Base-by-base conservation (phyloP, 805 yeast genomes). In the Ogataea pilisensis region DNA sequence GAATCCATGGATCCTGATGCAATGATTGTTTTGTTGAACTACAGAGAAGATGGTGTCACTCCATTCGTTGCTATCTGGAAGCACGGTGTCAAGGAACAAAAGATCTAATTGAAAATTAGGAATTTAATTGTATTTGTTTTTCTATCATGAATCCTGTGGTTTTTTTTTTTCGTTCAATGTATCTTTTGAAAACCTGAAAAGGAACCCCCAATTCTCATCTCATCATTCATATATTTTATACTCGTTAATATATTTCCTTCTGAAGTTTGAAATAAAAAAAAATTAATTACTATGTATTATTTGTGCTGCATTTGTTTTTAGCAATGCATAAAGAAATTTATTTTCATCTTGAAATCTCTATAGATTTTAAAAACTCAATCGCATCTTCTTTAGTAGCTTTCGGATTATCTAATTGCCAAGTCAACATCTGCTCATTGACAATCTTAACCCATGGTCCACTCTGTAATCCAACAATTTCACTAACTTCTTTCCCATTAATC, bases 1-100 rank as follows among this genome's bases (percentile, higher is more conserved):
- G 98, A 91, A 78, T 85, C 96, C 67, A 93, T 93, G 99, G 97
- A 93, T 82, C 99, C 99, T 70, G 99, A 93, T 73, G 99, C 84
- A 59, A 93, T 93, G 99, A 74, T 93, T 66, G 88, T 89, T 58
- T 81, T 93, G 70, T 85, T 93, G 73, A 93, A 93, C 95, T 93
- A 91, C 89, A 95, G 99, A 76, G 99, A 93, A 78, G 98, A 93
- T 69, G 99, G 99, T 78, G 76, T 82, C 61, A 93, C 99, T 59
- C 99, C 99, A 66, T 93, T 68, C 76, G 93, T 91, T 64, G 88
- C 90, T 55, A 82, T 90, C 84, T 93, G 99, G 99, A 93, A 91
- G 78, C 99, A 93, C 75, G 99, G 99, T 80, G 82, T 86, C 58
- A 75, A 68, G 61, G 87, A 80, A 69, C 80, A 76, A 71, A 93